A percentile compares a stretch with the other conserved stretches of the same genome.
These are phyloP conservation scores for Candolleomyces aberdarensis DNA, from an alignment of 768 basidiomycete genomes.

Conservation along the genomic window DNA sequence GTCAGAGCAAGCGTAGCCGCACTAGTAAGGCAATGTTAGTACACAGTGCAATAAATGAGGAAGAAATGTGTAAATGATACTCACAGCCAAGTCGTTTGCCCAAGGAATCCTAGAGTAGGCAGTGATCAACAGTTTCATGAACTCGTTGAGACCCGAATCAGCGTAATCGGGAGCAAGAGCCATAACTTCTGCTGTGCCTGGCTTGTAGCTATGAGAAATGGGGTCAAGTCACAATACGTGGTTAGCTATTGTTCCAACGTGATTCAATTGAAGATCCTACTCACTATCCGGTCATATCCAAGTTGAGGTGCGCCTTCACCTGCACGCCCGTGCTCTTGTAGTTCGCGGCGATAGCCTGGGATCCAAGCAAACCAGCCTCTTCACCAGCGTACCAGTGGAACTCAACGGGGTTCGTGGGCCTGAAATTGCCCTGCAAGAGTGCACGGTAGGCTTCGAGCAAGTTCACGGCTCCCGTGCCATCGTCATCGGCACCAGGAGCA, in stretches of 20 bases:
- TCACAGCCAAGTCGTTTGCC: slow-evolving; percentile 34
- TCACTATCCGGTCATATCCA: slow-evolving; percentile 40
- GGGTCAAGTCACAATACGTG: neutral
- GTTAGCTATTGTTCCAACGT: neutral
- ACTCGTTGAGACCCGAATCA: slow-evolving; percentile 37
- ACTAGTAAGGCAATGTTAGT: slow-evolving; percentile 18
- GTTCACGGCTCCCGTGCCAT: slow-evolving; percentile 40
- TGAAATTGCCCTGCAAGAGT: slow-evolving; percentile 32
- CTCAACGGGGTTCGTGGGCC: slow-evolving; percentile 36
- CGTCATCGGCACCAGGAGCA: slow-evolving; percentile 49
- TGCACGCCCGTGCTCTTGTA: slow-evolving; percentile 43
- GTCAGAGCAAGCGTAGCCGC: slow-evolving; percentile 42
- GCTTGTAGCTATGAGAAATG: slow-evolving; percentile 36
- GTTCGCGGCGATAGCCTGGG: slow-evolving; percentile 46
- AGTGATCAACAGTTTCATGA: slow-evolving; percentile 39
- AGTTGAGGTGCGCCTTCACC: slow-evolving; percentile 49
- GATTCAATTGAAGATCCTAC: slow-evolving; percentile 11
- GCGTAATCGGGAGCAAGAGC: slow-evolving; percentile 40
- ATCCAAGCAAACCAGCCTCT: slow-evolving; percentile 43
- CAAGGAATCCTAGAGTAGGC: slow-evolving; percentile 34
- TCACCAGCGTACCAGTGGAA: slow-evolving; percentile 46
- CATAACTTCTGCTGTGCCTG: slow-evolving; percentile 40
- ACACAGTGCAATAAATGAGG: neutral
- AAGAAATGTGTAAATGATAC: slow-evolving; percentile 10
- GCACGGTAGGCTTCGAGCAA: slow-evolving; percentile 39